Base-by-base conservation (phyloP, 306 rosid species). In the Inga leiocalycina region DNA sequence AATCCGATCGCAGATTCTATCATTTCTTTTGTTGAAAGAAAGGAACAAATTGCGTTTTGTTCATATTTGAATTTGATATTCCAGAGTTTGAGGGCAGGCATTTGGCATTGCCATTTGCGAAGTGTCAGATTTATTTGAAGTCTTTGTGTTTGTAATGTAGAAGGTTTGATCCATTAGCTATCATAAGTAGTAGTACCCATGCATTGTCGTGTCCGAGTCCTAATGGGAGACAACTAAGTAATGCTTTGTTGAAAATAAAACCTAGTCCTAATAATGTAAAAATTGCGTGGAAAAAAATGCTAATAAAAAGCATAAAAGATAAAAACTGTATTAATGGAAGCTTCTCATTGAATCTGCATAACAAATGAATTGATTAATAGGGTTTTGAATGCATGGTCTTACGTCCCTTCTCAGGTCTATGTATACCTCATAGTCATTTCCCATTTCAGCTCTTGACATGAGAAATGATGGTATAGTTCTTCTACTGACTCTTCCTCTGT, bases 121-220 rank as follows among this genome's bases (percentile, higher is more conserved):
- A 5, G 70, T n/a, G 9, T 43, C 22, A 15, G 49, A 76, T 35
- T 19, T 37, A 39, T 74, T 10, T 51, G 30, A 32, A 19, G 48
- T 56, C 74, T 46, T 56, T 75, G 46, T 73, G 20, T 83, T 9
- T 45, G 65, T 79, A 69, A 12, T 48, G 67, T 64, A 34, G 51
- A 54, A 12, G 44, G 43, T 68, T 30, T 46, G 45, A 49, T 62
- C 43, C 17, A 71, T 22, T 83, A 76, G 43, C 30, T 77, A 22
- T 56, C 8, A 49, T 57, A 9, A 57, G 65, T 61, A 61, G 35
- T 61, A 24, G 35, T 11, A 24, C 34, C 67, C 16, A 10, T 24
- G 67, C 13, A 61, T 61, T 12, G 35, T 15, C 35, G 15, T 24
- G 16, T 61, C 67, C 15, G 12, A 24, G 35, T 61, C 67, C 67